A percentile compares a stretch with the other conserved stretches of the same genome.
These are phyloP conservation scores for Botrytis elliptica DNA, from an alignment of 2,329 filamentous ascomycete genomes.

Conservation along the genomic window DNA sequence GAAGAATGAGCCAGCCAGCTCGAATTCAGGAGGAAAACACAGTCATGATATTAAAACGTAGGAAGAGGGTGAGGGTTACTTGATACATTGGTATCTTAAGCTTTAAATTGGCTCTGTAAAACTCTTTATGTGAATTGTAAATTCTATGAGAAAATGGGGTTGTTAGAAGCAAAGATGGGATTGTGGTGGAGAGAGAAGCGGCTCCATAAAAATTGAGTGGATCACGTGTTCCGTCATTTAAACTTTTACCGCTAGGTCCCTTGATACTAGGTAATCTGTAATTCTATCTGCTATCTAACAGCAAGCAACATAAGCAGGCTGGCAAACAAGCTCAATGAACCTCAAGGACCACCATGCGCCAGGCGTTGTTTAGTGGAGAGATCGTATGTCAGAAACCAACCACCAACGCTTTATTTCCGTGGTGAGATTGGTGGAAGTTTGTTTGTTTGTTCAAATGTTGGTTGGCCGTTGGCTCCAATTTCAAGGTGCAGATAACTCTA, in stretches of 20 bases:
- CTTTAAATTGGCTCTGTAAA: neutral
- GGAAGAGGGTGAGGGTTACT: neutral
- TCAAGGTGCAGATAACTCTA: neutral
- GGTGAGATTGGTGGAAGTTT: neutral
- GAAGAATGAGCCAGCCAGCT: neutral
- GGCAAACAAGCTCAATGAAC: neutral
- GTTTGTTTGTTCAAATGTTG: neutral
- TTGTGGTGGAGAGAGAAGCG: neutral
- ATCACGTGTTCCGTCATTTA: constrained; percentile 5
- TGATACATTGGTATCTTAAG: neutral
- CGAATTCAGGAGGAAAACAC: neutral
- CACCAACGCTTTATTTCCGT: neutral
- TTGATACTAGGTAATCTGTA: neutral
- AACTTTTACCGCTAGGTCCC: neutral
- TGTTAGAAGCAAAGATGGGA: neutral
- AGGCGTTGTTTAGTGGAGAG: neutral
- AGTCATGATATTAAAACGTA: neutral
- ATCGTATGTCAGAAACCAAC: neutral
- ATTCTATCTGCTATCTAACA: neutral
- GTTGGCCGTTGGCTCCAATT: neutral
- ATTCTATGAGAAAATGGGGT: neutral
- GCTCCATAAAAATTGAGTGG: neutral
- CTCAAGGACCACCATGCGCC: neutral
- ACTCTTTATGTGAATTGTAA: neutral
- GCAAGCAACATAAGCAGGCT: neutral